phyloP scores from a whole-genome alignment of 1,139 yeast species.

The Yamadazyma mexicana region DNA sequence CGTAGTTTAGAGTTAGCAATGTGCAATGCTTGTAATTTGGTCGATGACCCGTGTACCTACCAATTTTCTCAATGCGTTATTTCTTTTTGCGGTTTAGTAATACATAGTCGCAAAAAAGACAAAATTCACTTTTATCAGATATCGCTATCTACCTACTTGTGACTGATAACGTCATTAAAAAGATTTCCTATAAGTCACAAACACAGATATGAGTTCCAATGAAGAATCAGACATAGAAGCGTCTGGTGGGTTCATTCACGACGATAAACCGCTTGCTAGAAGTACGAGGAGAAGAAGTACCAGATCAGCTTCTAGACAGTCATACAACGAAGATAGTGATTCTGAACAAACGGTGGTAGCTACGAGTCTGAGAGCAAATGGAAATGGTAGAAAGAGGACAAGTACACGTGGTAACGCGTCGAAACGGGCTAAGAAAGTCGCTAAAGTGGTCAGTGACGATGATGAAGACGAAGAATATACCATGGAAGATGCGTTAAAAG shows the following conservation, averaged over 20 bases:
- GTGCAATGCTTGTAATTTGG: no score
- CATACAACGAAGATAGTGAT: slow-evolving; percentile 25
- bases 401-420: slow-evolving; percentile 20
- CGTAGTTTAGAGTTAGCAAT: no score
- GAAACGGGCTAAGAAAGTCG: slow-evolving; percentile 13
- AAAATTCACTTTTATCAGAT: neutral
- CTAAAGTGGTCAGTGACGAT: slow-evolving; percentile 12
- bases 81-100: neutral
- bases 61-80: neutral
- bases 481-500: slow-evolving; percentile 18
- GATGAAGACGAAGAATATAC: slow-evolving; percentile 26
- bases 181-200: neutral
- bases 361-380: slow-evolving; percentile 6
- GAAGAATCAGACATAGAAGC: slow-evolving; percentile 13
- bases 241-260: slow-evolving; percentile 45
- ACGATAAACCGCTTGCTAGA: slow-evolving; percentile 31
- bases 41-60: neutral
- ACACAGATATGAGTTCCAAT: slow-evolving; percentile 1
- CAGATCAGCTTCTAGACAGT: slow-evolving; percentile 13
- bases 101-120: neutral
- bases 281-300: slow-evolving; percentile 19
- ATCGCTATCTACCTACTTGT: neutral
- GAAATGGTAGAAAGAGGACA: slow-evolving; percentile 11
- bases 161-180: neutral
- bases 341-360: slow-evolving; percentile 2